Conservation (phyloP, 139 green algal species). For the Spirogloea muscicola region DNA sequence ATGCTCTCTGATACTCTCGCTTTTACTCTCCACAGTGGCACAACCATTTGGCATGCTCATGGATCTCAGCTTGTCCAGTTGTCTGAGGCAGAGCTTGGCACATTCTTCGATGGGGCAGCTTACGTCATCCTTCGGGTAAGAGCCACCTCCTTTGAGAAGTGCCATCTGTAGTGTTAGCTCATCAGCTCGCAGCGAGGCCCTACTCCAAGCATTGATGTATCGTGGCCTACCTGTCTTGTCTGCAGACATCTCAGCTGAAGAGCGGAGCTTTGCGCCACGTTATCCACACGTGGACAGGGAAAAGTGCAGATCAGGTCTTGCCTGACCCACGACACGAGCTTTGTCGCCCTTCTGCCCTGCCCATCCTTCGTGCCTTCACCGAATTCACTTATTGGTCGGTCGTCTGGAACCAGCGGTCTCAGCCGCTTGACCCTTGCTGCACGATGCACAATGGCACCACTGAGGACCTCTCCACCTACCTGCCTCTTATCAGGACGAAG, state of each 20-base stretch:
- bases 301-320: no score
- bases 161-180: not conserved
- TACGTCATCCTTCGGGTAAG: constrained; percentile 45
- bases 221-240: not conserved
- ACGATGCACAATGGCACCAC: not conserved
- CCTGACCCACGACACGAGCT: not conserved
- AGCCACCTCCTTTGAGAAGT: constrained; percentile 2
- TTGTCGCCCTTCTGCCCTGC: not conserved
- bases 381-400: not conserved
- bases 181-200: not conserved
- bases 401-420: not conserved
- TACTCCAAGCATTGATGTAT: not conserved
- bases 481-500: constrained; percentile 26
- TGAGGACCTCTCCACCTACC: not conserved
- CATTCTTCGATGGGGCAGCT: constrained; percentile 37
- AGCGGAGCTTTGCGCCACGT: not conserved
- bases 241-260: not conserved
- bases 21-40: constrained; percentile 15
- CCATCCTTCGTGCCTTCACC: not conserved
- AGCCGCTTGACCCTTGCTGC: not conserved
- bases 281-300: not conserved
- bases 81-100: constrained; percentile 20
- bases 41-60: constrained; percentile 37
- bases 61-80: constrained; percentile 2
- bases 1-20: not conserved